A percentile compares a stretch with the other conserved stretches of the same genome.
These are phyloP conservation scores for Melampsora americana DNA, from an alignment of 1,284 basidiomycete genomes.

Conservation along the genomic window DNA sequence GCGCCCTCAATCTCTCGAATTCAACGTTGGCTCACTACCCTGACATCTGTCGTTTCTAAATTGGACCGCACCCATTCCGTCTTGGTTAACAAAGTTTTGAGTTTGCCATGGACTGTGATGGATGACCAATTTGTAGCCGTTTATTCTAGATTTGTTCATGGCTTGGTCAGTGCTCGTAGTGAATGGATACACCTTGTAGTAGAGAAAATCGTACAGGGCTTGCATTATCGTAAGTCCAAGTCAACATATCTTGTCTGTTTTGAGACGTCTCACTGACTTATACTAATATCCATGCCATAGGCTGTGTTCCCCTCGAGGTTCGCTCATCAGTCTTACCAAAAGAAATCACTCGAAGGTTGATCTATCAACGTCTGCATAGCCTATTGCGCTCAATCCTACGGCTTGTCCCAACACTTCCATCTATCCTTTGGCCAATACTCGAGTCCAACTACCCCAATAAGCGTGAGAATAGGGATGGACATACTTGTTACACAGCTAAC, in stretches of 20 bases:
- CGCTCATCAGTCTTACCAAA: slow-evolving; percentile 41
- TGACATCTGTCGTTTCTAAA: slow-evolving; percentile 62
- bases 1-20: slow-evolving; percentile 48
- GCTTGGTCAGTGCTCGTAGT: slow-evolving; percentile 86
- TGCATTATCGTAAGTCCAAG: slow-evolving; percentile 75
- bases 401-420: slow-evolving; percentile 83
- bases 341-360: slow-evolving; percentile 68
- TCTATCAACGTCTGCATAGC: slow-evolving; percentile 82
- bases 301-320: slow-evolving; percentile 15
- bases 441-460: slow-evolving; percentile 87
- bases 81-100: slow-evolving; percentile 81
- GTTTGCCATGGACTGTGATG: slow-evolving; percentile 85
- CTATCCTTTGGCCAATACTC: slow-evolving; percentile 78
- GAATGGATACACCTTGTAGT: slow-evolving; percentile 85
- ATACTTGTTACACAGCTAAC: slow-evolving; percentile 90
- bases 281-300: slow-evolving; percentile 56
- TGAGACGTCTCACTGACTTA: slow-evolving; percentile 55
- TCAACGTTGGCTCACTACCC: slow-evolving; percentile 57
- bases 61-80: slow-evolving; percentile 74
- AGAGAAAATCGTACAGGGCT: slow-evolving; percentile 72
- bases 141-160: slow-evolving; percentile 82
- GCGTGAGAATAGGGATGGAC: slow-evolving; percentile 72
- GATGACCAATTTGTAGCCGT: slow-evolving; percentile 76
- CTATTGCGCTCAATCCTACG: slow-evolving; percentile 79
- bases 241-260: slow-evolving; percentile 45